A percentile compares a stretch with the other conserved stretches of the same genome.
Conservation (phyloP, 805 yeast genomes). For the Yamadazyma olivae region DNA sequence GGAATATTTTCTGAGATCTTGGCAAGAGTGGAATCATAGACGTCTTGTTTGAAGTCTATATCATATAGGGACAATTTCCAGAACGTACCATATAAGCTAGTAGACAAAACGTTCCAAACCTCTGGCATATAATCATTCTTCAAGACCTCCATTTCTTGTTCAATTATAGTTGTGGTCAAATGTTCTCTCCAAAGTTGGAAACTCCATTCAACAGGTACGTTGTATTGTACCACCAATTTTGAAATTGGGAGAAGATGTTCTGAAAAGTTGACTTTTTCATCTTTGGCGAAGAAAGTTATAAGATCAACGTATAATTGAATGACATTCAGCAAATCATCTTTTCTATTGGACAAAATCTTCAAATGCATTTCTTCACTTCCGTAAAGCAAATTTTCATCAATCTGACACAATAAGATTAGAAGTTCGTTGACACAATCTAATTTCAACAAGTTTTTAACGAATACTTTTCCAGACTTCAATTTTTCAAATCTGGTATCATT, state of each 20-base stretch:
- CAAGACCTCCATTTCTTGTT: background rate
- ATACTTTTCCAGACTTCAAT: conserved; percentile 43
- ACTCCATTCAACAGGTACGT: conserved; percentile 58
- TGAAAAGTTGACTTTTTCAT: conserved; percentile 32
- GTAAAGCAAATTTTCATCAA: conserved; percentile 38
- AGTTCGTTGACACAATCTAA: conserved; percentile 55
- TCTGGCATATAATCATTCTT: conserved; percentile 7
- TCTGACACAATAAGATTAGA: conserved; percentile 58
- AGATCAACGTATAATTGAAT: conserved; percentile 61
- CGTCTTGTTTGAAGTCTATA: conserved; percentile 47
- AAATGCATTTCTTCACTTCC: conserved; percentile 44
- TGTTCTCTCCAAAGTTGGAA: conserved; percentile 74
- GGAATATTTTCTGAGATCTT: conserved; percentile 26
- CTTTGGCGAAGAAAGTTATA: conserved; percentile 47
- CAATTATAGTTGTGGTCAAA: conserved; percentile 19
- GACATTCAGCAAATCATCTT: conserved; percentile 70
- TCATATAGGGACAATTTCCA: conserved; percentile 78
- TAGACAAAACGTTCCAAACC: conserved; percentile 18
- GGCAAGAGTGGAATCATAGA: conserved; percentile 48
- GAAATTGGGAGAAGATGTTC: conserved; percentile 18
- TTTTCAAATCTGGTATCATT: conserved; percentile 55
- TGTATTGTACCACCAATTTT: conserved; percentile 39
- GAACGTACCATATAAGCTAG: conserved; percentile 54
- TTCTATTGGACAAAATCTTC: conserved; percentile 67
- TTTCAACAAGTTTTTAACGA: conserved; percentile 45